These are phyloP conservation scores for Pelargonium citronellum DNA, from an alignment of 441 rosid genomes.

Conservation along the genomic window DNA sequence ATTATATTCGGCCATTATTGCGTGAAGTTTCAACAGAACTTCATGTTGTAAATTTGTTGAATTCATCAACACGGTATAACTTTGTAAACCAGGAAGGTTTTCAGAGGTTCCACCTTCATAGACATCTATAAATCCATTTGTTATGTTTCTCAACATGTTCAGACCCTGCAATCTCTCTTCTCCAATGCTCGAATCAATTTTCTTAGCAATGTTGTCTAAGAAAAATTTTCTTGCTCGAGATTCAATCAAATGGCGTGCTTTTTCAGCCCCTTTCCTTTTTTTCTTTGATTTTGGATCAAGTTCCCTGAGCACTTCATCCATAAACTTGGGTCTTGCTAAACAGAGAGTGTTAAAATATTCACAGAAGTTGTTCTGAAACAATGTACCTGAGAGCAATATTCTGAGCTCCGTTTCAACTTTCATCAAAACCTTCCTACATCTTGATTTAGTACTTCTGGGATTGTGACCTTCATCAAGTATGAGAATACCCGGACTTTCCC, in stretches of 20 bases:
- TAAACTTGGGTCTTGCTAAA: constrained; percentile 82
- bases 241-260: constrained; percentile 67
- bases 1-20: constrained; percentile 42
- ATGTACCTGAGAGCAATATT: constrained; percentile 79
- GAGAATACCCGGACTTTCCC: constrained; percentile 83
- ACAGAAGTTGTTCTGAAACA: constrained; percentile 93
- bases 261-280: constrained; percentile 34
- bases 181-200: constrained; percentile 53
- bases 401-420: constrained; percentile 76
- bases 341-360: constrained; percentile 93
- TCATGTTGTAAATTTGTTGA: constrained; percentile 62
- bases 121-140: constrained; percentile 67
- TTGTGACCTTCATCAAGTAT: constrained; percentile 93
- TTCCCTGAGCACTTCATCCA: constrained; percentile 57
- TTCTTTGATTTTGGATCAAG: constrained; percentile 59
- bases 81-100: constrained; percentile 81
- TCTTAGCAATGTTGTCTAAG: constrained; percentile 66
- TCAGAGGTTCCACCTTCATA: constrained; percentile 68
- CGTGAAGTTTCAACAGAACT: constrained; percentile 52
- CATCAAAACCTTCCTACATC: constrained; percentile 87
- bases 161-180: constrained; percentile 81
- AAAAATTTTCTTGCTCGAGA: constrained; percentile 77
- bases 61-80: constrained; percentile 85
- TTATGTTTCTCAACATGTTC: constrained; percentile 67
- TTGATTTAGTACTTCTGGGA: constrained; percentile 88